Conservation (phyloP, 1,139 yeast species). For the Candida sojae region DNA sequence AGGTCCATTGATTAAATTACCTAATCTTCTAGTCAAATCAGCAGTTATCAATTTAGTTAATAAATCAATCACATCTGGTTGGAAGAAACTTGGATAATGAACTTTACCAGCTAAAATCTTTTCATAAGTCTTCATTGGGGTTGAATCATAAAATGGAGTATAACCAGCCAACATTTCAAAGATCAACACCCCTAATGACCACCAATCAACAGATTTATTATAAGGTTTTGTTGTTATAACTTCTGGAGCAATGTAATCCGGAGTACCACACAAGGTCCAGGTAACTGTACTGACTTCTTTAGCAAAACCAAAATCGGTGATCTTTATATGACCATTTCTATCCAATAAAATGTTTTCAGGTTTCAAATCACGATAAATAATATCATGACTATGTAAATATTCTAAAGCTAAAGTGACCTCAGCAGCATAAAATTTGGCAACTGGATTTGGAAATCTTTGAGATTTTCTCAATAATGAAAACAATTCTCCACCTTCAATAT, state of each 20-base stretch:
- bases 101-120: slow-evolving; percentile 56
- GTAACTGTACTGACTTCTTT: slow-evolving; percentile 61
- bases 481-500: slow-evolving; percentile 64
- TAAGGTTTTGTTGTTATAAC: slow-evolving; percentile 63
- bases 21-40: slow-evolving; percentile 57
- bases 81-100: slow-evolving; percentile 51
- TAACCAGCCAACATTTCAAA: slow-evolving; percentile 65
- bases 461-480: slow-evolving; percentile 58
- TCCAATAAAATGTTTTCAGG: slow-evolving; percentile 62
- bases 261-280: slow-evolving; percentile 65
- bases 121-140: slow-evolving; percentile 65
- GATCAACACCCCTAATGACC: slow-evolving; percentile 62
- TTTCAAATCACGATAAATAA: slow-evolving; percentile 60
- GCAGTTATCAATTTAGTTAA: slow-evolving; percentile 52
- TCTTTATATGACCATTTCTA: slow-evolving; percentile 59
- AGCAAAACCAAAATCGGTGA: slow-evolving; percentile 65
- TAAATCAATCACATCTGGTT: slow-evolving; percentile 53
- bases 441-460: slow-evolving; percentile 63
- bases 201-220: slow-evolving; percentile 65
- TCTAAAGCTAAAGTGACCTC: slow-evolving; percentile 61
- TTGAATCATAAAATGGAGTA: slow-evolving; percentile 62
- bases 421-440: slow-evolving; percentile 64
- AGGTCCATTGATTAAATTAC: slow-evolving; percentile 59
- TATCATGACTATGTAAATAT: slow-evolving; percentile 57
- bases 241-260: slow-evolving; percentile 66